These are phyloP conservation scores for Malania oleifera DNA, from an alignment of 164 flowering plant species.

Conservation along the genomic window DNA sequence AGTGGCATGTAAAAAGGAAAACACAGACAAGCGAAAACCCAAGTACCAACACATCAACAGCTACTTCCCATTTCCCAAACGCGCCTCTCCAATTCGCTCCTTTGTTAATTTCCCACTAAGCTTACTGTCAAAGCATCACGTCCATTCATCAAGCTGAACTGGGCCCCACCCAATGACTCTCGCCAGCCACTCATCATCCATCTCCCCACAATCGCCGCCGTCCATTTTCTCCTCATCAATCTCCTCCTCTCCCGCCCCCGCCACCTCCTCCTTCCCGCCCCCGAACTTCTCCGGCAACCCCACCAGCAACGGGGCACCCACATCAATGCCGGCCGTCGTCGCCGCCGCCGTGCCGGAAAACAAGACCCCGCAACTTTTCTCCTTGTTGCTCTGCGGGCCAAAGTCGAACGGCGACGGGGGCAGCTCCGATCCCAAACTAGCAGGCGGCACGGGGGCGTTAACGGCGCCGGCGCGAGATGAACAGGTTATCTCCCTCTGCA, in stretches of 20 bases:
- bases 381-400: no score
- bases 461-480: neutral
- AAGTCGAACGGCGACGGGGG: neutral
- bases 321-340: conserved; percentile 16
- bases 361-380: conserved; percentile 17
- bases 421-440: no score
- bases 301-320: neutral
- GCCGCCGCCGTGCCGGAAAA: conserved; percentile 16
- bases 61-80: no score
- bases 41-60: no score
- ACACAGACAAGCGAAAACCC: no score
- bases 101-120: no score
- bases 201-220: conserved; percentile 10
- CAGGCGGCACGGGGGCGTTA: neutral
- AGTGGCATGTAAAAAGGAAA: no score
- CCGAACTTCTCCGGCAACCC: neutral
- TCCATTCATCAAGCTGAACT: conserved; percentile 6
- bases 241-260: neutral
- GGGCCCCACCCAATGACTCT: conserved; percentile 14
- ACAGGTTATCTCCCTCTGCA: conserved; percentile 12
- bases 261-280: neutral
- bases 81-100: no score
- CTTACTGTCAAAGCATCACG: neutral
- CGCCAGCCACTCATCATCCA: conserved; percentile 17
- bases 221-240: conserved; percentile 2